phyloP scores from a whole-genome alignment of 2,329 filamentous ascomycete species.

The Phaeoacremonium minimum region DNA sequence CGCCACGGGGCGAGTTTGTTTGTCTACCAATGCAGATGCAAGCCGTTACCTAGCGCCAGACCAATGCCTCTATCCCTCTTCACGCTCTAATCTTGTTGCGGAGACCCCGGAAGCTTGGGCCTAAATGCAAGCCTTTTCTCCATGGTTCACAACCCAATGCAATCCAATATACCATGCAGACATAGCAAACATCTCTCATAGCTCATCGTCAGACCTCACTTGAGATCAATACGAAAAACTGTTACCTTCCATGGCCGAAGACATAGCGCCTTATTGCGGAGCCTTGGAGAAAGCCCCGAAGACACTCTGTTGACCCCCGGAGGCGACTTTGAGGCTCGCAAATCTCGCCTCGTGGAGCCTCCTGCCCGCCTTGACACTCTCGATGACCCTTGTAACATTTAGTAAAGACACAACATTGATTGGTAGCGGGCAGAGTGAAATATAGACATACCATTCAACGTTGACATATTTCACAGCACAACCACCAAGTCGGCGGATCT shows the following conservation, averaged over 20 bases:
- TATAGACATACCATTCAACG: slow-evolving; percentile 63
- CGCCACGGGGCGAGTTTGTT: too few species aligned
- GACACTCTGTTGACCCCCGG: slow-evolving; percentile 61
- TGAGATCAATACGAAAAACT: too few species aligned
- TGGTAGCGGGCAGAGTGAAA: slow-evolving; percentile 6
- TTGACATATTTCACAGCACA: slow-evolving; percentile 73
- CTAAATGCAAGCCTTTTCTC: too few species aligned
- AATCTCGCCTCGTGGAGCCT: slow-evolving; percentile 73
- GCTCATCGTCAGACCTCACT: neutral
- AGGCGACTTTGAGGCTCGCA: slow-evolving; percentile 55
- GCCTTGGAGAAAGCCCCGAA: slow-evolving; percentile 32
- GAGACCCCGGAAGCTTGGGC: too few species aligned
- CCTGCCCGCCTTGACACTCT: slow-evolving; percentile 73
- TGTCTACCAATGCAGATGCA: too few species aligned
- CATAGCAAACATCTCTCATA: neutral
- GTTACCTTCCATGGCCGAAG: too few species aligned
- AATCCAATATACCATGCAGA: neutral
- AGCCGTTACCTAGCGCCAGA: too few species aligned
- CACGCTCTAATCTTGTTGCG: too few species aligned
- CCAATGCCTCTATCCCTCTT: too few species aligned
- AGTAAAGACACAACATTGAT: neutral
- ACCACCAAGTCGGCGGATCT: slow-evolving; percentile 65
- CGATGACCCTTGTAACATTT: slow-evolving; percentile 62
- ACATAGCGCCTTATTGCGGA: neutral
- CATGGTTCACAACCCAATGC: too few species aligned